Evolutionary conservation across 2,329 filamentous ascomycete genomes (phyloP).

Genomic region (Beauveria bassiana): DNA sequence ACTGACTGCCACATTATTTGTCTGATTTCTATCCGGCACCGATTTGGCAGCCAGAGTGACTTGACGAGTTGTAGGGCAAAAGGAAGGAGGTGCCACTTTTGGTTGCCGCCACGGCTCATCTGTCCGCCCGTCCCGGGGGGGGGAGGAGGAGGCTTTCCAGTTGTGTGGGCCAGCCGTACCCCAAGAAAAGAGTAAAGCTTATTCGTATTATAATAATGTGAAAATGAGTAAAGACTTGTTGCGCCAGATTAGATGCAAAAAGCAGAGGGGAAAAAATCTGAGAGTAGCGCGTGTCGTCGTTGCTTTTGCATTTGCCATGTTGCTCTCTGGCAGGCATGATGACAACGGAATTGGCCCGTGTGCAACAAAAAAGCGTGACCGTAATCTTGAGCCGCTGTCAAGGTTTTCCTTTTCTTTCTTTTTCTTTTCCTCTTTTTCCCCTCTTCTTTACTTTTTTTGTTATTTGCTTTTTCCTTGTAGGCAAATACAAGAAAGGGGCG

Average conservation of each 20-base stretch:
- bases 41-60: not conserved
- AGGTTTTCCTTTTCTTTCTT: not conserved
- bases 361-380: not conserved
- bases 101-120: conserved; percentile 11
- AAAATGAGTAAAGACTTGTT: not conserved
- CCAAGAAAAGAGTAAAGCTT: not conserved
- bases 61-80: not conserved
- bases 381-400: not conserved
- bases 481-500: not conserved
- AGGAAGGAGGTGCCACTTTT: conserved; percentile 2
- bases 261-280: not conserved
- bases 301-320: not conserved
- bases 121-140: conserved; percentile 9
- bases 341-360: not conserved
- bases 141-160: not conserved
- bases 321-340: not conserved
- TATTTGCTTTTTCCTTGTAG: too few relatives aligned
- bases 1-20: not conserved
- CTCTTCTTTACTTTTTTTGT: too few relatives aligned
- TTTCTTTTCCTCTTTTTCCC: not conserved
- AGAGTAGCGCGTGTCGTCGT: not conserved
- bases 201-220: too few relatives aligned
- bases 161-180: conserved; percentile 1
- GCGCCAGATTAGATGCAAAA: not conserved
- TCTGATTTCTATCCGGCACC: not conserved